Evolutionary conservation across 1,139 yeast genomes (phyloP).

Genomic region (Arxiozyma heterogenica): DNA sequence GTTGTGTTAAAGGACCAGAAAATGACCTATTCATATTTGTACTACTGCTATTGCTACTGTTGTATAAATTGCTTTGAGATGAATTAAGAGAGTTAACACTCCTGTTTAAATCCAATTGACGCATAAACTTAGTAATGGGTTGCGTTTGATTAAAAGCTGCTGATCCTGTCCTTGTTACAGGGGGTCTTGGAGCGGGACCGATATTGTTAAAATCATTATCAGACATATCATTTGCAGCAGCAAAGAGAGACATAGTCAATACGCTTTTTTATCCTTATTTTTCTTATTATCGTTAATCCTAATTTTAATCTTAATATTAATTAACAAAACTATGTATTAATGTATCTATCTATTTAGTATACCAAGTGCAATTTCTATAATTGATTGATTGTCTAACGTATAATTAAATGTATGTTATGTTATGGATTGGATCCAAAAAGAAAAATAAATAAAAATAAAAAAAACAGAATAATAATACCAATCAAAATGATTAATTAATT

Average conservation of each 20-base stretch:
- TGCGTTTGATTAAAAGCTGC: constrained; percentile 27
- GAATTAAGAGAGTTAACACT: background rate
- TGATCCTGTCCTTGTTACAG: constrained; percentile 14
- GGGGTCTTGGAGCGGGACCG: constrained; percentile 40
- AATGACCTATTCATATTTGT: constrained; percentile 3
- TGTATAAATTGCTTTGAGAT: constrained; percentile 3
- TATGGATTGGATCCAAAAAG: background rate
- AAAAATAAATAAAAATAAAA: too few species aligned
- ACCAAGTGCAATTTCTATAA: too few species aligned
- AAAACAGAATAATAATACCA: too few species aligned
- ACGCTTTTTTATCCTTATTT: background rate
- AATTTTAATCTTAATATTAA: background rate
- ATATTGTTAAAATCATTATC: constrained; percentile 35
- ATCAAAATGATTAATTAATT: background rate
- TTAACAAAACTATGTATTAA: too few species aligned
- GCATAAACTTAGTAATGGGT: constrained; percentile 23
- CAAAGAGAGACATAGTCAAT: constrained; percentile 32
- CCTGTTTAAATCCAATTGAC: constrained; percentile 17
- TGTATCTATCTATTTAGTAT: too few species aligned
- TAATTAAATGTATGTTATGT: too few species aligned
- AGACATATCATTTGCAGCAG: constrained; percentile 38
- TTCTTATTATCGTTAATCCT: too few species aligned
- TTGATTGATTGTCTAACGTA: background rate
- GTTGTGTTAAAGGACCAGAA: constrained; percentile 3
- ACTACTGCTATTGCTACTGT: constrained; percentile 16